Evolutionary conservation across 805 yeast genomes (phyloP).

Genomic region (Candida saitoana): DNA sequence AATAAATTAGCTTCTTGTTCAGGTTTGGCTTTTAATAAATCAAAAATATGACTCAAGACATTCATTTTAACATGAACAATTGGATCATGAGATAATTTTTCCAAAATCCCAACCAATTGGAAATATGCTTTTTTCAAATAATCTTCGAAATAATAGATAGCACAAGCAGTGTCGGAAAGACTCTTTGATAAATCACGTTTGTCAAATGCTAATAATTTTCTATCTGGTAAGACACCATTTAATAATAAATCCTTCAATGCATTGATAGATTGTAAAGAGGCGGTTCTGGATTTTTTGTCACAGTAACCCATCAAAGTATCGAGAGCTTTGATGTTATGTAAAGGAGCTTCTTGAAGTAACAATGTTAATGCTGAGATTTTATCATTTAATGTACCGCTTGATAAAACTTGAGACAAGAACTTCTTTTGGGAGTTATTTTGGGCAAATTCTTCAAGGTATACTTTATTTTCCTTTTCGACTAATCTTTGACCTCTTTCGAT

Average conservation of each 20-base stretch:
- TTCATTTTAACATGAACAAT: constrained; percentile 82
- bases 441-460: constrained; percentile 69
- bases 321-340: constrained; percentile 80
- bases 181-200: constrained; percentile 57
- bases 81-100: constrained; percentile 82
- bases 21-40: constrained; percentile 77
- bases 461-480: constrained; percentile 65
- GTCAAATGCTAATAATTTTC: constrained; percentile 76
- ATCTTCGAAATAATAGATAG: constrained; percentile 84
- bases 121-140: constrained; percentile 75
- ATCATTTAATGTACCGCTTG: constrained; percentile 92
- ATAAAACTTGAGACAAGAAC: constrained; percentile 81
- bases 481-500: constrained; percentile 62
- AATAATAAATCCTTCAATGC: constrained; percentile 86
- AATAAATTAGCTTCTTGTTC: constrained; percentile 94
- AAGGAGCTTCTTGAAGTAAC: constrained; percentile 90
- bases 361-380: constrained; percentile 92
- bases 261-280: constrained; percentile 84
- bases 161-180: constrained; percentile 47
- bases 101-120: constrained; percentile 70
- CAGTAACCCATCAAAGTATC: constrained; percentile 76
- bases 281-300: constrained; percentile 88
- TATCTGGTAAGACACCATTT: constrained; percentile 79
- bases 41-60: constrained; percentile 72
- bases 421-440: constrained; percentile 76